These are phyloP conservation scores for Fusarium nisikadoi DNA, from an alignment of 2,329 filamentous ascomycete species.

Conservation along the genomic window DNA sequence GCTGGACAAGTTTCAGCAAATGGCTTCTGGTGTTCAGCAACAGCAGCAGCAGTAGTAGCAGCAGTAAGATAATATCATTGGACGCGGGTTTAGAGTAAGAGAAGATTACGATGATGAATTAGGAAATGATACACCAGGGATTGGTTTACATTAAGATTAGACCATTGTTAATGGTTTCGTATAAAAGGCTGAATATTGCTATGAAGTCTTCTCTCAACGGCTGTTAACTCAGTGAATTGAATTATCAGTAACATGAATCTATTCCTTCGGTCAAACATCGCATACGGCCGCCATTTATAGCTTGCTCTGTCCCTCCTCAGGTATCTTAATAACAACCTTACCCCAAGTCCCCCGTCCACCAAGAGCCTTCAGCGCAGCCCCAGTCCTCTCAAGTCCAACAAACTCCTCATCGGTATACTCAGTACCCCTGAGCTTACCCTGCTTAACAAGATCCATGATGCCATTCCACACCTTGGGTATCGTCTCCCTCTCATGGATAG, in stretches of 20 bases:
- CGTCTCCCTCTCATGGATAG: conserved; percentile 75
- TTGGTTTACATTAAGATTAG: conserved; percentile 30
- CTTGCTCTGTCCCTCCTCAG: conserved; percentile 71
- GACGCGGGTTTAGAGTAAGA: not conserved
- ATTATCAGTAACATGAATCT: not conserved
- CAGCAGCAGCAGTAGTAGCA: conserved; percentile 1
- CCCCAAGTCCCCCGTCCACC: conserved; percentile 90
- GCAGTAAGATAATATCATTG: not conserved
- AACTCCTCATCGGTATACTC: conserved; percentile 86
- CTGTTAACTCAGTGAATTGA: not conserved
- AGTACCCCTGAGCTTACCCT: conserved; percentile 84
- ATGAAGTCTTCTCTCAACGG: not conserved
- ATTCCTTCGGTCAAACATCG: not conserved
- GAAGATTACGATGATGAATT: conserved; percentile 11
- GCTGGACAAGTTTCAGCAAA: conserved; percentile 66
- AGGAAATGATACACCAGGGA: conserved; percentile 22
- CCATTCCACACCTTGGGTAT: conserved; percentile 83
- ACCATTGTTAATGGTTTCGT: conserved; percentile 17
- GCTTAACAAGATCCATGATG: conserved; percentile 79
- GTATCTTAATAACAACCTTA: conserved; percentile 91
- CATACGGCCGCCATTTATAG: conserved; percentile 51
- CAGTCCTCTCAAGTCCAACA: conserved; percentile 82
- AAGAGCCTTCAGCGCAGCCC: conserved; percentile 79
- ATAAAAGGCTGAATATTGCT: not conserved
- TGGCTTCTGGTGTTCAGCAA: conserved; percentile 43